phyloP scores from a whole-genome alignment of 495 filamentous ascomycete species.

The Aspergillus saccharolyticus region DNA sequence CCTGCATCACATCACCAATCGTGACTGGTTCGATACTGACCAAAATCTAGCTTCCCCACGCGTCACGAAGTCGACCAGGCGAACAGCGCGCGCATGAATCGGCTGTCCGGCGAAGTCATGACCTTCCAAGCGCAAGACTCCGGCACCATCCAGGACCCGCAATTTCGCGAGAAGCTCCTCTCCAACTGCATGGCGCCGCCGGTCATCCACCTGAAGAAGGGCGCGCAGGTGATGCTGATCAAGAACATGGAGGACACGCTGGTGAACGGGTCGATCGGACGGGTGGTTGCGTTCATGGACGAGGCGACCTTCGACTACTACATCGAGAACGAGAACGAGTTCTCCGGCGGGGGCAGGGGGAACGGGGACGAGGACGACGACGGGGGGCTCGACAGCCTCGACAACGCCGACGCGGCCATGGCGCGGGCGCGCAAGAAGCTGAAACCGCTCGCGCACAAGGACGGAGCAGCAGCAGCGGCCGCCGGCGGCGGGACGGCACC shows the following conservation, averaged over 20 bases:
- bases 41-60: slow-evolving; percentile 67
- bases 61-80: slow-evolving; percentile 84
- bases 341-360: slow-evolving; percentile 13
- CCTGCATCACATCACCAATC: slow-evolving; percentile 28
- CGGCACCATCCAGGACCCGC: slow-evolving; percentile 64
- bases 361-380: not conserved
- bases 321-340: slow-evolving; percentile 51
- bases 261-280: slow-evolving; percentile 90
- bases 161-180: slow-evolving; percentile 69
- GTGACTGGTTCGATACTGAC: no score
- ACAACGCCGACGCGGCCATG: slow-evolving; percentile 38
- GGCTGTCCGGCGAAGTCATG: slow-evolving; percentile 60
- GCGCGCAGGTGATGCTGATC: slow-evolving; percentile 98
- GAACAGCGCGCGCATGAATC: slow-evolving; percentile 67
- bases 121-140: slow-evolving; percentile 68
- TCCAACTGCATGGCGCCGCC: slow-evolving; percentile 89
- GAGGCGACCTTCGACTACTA: slow-evolving; percentile 69
- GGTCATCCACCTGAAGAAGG: slow-evolving; percentile 74
- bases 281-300: slow-evolving; percentile 80
- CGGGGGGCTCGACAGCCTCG: slow-evolving; percentile 35
- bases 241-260: slow-evolving; percentile 94
- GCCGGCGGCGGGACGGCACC: no score
- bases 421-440: slow-evolving; percentile 45
- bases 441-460: slow-evolving; percentile 38
- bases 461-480: slow-evolving; percentile 22